Conservation (phyloP, 2,329 filamentous ascomycete species). For the Fusarium incarnatum region DNA sequence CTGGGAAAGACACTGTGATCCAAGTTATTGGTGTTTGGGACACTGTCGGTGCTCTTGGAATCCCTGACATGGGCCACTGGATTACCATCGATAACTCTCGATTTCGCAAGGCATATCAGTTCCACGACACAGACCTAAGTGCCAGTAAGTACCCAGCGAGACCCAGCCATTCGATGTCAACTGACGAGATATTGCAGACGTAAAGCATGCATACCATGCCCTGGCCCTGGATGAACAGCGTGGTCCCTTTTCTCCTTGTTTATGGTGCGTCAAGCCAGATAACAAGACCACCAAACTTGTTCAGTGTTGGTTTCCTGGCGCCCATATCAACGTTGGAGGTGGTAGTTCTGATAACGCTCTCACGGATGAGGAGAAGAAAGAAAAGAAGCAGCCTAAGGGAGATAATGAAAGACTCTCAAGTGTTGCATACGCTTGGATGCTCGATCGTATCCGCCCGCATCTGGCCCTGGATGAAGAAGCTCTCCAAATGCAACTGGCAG, state of each 20-base stretch:
- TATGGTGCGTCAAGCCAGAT: constrained; percentile 2
- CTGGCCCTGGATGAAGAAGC: constrained; percentile 10
- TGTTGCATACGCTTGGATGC: constrained; percentile 16
- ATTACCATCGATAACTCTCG: background rate
- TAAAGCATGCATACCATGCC: constrained; percentile 16
- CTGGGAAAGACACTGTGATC: constrained; percentile 3
- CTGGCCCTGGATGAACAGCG: constrained; percentile 9
- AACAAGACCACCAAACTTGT: constrained; percentile 6
- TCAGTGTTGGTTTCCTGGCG: constrained; percentile 19
- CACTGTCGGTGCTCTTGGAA: constrained; percentile 10
- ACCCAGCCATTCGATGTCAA: background rate
- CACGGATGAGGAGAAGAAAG: background rate
- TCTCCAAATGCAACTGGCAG: constrained; percentile 5
- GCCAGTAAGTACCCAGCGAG: background rate
- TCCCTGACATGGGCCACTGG: constrained; percentile 10
- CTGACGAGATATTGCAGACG: background rate
- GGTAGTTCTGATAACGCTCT: constrained; percentile 10
- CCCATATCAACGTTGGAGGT: constrained; percentile 16
- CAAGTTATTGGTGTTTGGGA: constrained; percentile 17
- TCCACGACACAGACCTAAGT: constrained; percentile 12
- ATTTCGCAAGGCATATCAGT: constrained; percentile 5
- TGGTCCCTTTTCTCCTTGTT: constrained; percentile 6
- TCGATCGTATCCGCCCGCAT: constrained; percentile 6
- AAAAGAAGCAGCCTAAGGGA: background rate
- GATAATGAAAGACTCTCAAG: constrained; percentile 6